Evolutionary conservation across 208 protist species (phyloP), one percentile per base, ranked within the genome.

Genomic region (Lotmaria passim): DNA sequence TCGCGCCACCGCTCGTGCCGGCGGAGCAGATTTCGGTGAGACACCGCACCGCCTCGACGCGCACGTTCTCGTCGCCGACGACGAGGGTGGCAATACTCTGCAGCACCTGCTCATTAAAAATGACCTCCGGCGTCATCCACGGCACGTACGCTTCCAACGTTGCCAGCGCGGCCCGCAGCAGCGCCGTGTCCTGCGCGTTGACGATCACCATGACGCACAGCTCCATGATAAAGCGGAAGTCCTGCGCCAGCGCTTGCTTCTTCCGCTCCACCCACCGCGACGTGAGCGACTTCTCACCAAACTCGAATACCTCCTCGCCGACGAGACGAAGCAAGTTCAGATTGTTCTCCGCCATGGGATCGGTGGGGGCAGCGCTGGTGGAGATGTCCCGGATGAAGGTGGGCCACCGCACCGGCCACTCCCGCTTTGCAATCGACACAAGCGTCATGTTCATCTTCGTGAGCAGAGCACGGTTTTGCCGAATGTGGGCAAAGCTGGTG

Each of bases 261-360:
- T 99, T 91, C n/a, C 97, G 82, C 65, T 93, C 82, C 19, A 98
- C 95, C 87, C 99, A 98, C 1, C 83, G 83, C 39, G 86, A 88
- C 10, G 98, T 99, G 79, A 99, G 97, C 56, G 99, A 93, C 51
- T 96, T 98, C 31, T 81, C 69, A 21, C 96, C 96, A 84, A 98
- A 99, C 69, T 99, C 96, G 65, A 99, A 99, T 26, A 99, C 90
- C 68, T 99, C 96, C 82, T 98, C 95, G 36, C 88, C 98, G 14
- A 99, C 84, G 19, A 99, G 83, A 53, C 95, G 91, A 11, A 99
- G 82, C 53, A 99, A 92, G 38, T 93, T 89, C 75, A 99, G 90
- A 74, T 99, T 99, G 79, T 99, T 99, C 69, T 99, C 90, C 51
- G 99, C 98, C 75, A 99, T 75, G 2, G 91, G 87, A 65, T 98